A percentile compares a stretch with the other conserved stretches of the same genome.
Evolutionary conservation across 1,139 yeast species (phyloP).

Genomic region (Lodderomyces margitis): DNA sequence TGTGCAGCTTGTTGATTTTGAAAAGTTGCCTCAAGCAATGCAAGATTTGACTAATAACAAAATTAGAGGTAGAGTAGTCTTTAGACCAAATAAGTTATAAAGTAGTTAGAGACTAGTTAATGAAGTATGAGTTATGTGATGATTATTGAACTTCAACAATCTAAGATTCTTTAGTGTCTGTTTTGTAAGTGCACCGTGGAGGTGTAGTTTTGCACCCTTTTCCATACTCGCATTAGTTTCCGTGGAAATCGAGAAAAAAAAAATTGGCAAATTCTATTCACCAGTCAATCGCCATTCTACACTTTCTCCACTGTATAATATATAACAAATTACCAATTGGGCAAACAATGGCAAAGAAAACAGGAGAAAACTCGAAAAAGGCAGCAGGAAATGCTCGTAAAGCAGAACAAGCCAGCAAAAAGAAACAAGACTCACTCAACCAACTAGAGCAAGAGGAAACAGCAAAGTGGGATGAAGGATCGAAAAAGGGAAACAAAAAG

Average conservation of each 20-base stretch:
- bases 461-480: conserved; percentile 67
- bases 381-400: conserved; percentile 72
- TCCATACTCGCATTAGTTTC: conserved; percentile 8
- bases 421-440: conserved; percentile 52
- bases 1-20: conserved; percentile 30
- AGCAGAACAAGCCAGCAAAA: conserved; percentile 65
- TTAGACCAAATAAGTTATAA: conserved; percentile 27
- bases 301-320: background rate
- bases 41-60: conserved; percentile 38
- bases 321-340: no score
- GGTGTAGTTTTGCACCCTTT: background rate
- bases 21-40: conserved; percentile 36
- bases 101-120: background rate
- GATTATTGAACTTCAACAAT: no score
- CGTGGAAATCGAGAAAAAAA: no score
- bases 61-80: conserved; percentile 45
- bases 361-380: conserved; percentile 59
- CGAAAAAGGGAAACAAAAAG: conserved; percentile 70
- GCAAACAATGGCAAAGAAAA: conserved; percentile 60
- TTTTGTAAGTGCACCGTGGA: background rate
- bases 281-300: no score
- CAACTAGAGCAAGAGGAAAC: conserved; percentile 56
- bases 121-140: background rate
- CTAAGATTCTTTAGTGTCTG: no score
- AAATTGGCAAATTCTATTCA: background rate